Evolutionary conservation across 768 basidiomycete species (phyloP), one percentile per base, ranked within the genome.

Genomic region (Auriscalpium vulgare): DNA sequence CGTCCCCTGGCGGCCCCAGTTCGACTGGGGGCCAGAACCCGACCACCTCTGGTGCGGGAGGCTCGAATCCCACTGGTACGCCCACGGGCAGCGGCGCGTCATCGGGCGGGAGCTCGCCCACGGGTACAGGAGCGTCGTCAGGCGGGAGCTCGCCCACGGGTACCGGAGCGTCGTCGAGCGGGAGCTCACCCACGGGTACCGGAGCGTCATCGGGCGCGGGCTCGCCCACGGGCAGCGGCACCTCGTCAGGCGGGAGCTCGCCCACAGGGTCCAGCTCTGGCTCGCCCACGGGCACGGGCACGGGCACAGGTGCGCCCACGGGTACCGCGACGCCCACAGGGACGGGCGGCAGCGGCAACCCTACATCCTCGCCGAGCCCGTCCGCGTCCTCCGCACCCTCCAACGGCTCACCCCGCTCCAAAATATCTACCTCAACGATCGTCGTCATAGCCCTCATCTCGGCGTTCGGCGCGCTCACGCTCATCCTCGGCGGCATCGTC

Each of bases 401-500:
- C 4, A 19, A 51, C 37, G 14, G 17, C 36, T 35, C 13, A 10
- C n/a, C 34, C 35, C 10, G 16, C 38, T 23, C 16, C 37, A 10
- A 13, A 29, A 37, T 53, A 0, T 8, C 51, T 37, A n/a, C 44
- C 10, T 19, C 50, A 0, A 49, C 37, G 14, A 49, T 56, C 37
- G 37, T 40, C 10, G 52, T 46, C 23, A 53, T 55, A 51, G 17
- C 36, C 23, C 36, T 57, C 16, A 29, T 53, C 21, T 46, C 56
- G 23, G 16, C 55, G 1, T 47, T 63, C 11, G 51, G 51, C 44
- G 38, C 59, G n/a, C 57, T 63, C 35, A 34, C 40, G 7, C 58
- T 66, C 17, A 43, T 59, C 23, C 51, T 45, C n/a, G 59, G 57
- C n/a, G 64, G 49, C 10, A 38, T 64, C 51, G 29, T 59, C 19